Base-by-base conservation (phyloP, 441 rosid genomes). In the Syzygium malaccense region DNA sequence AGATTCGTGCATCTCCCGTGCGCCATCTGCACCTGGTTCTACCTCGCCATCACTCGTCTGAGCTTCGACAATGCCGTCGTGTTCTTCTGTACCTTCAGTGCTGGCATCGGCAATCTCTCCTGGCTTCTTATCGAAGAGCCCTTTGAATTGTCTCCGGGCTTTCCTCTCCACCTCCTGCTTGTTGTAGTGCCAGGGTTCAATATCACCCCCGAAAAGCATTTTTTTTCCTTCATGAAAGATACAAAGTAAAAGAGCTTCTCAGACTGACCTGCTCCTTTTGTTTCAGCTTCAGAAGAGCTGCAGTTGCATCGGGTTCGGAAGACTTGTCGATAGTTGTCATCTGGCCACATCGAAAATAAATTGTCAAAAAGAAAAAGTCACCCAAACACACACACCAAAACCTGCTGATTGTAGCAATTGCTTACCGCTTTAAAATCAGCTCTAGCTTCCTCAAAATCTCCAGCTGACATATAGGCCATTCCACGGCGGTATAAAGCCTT, bases 401-500 rank as follows among this genome's bases (percentile, higher is more conserved):
- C 71, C 28, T 28, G 75, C 37, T 5, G n/a, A 37, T 37, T 45
- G 6, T 30, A 45, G 45, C 54, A 45, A 87, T 20, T 78, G 58
- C 57, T 56, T 95, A 98, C 99, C 96, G 86, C 95, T 89, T 94
- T 94, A 88, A 96, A 98, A 94, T 98, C 98, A 57, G 80, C 92
- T 90, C 92, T 94, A 92, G 99, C 99, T 85, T 96, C 99, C 88
- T 94, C 96, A 88, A 97, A 98, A 92, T 96, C 98, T 90, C 96
- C 99, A 54, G 93, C 93, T 45, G 93, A 93, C 95, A 96, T 91
- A 91, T 94, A 92, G 87, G 99, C 99, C 99, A 94, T 97, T 92
- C 99, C 99, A 10, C 99, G 99, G 80, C 98, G 98, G 90, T 95
- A 97, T n/a, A 98, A 92, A 90, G 96, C 99, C 92, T 98, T 98